These are phyloP conservation scores for Colletotrichum incanum DNA, from an alignment of 2,329 filamentous ascomycete genomes.

Conservation along the genomic window DNA sequence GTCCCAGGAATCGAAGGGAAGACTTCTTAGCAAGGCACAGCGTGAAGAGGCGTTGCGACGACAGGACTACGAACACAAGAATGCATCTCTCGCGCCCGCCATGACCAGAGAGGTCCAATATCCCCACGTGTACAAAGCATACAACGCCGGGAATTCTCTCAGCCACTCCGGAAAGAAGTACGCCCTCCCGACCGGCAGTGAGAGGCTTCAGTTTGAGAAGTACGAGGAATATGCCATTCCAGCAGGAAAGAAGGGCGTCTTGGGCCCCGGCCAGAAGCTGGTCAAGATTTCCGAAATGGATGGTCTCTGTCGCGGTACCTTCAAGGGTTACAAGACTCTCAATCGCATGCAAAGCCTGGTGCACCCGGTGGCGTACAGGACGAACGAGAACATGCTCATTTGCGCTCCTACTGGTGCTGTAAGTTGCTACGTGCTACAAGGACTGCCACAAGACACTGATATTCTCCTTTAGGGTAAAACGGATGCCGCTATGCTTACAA, in stretches of 20 bases:
- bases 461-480: constrained; percentile 81
- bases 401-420: constrained; percentile 95
- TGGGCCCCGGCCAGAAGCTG: constrained; percentile 81
- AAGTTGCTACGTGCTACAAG: constrained; percentile 52
- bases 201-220: constrained; percentile 78
- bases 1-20: constrained; percentile 57
- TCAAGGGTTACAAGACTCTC: constrained; percentile 91
- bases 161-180: constrained; percentile 87
- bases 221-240: constrained; percentile 95
- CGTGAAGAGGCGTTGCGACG: constrained; percentile 83
- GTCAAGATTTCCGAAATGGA: constrained; percentile 88
- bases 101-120: constrained; percentile 83
- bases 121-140: constrained; percentile 91
- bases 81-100: constrained; percentile 78
- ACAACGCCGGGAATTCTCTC: constrained; percentile 88
- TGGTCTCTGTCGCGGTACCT: constrained; percentile 90
- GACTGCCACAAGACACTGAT: constrained; percentile 36
- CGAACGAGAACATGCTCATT: constrained; percentile 98
- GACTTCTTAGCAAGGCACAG: constrained; percentile 82
- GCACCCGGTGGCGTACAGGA: constrained; percentile 95
- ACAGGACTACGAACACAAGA: constrained; percentile 88
- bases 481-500: constrained; percentile 96
- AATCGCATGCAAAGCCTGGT: constrained; percentile 99
- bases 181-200: constrained; percentile 82
- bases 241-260: constrained; percentile 82